These are phyloP conservation scores for button mushroom (Agaricus bisporus) DNA, from an alignment of 768 basidiomycete genomes.

Conservation along the genomic window DNA sequence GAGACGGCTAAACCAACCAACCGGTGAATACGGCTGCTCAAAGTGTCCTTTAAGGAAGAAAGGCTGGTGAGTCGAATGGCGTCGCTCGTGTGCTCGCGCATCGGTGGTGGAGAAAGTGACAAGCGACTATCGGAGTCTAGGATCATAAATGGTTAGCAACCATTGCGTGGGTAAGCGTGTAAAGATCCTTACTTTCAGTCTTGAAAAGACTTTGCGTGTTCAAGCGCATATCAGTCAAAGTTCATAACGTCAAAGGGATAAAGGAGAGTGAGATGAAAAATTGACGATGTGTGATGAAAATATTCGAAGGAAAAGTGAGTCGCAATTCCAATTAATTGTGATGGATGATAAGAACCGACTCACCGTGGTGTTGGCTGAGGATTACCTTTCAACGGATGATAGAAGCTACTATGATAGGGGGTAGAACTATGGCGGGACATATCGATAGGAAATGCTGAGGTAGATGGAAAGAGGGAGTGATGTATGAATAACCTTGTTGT, in stretches of 20 bases:
- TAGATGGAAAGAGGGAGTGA: background rate
- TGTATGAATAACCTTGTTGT: background rate
- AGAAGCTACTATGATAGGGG: background rate
- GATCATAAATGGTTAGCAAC: constrained; percentile 8
- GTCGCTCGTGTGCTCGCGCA: constrained; percentile 1
- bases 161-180: constrained; percentile 3
- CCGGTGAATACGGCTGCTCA: background rate
- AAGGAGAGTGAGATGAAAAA: background rate
- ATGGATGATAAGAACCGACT: constrained; percentile 1
- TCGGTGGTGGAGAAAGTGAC: constrained; percentile 6
- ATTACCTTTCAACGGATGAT: background rate
- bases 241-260: background rate
- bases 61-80: background rate
- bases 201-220: background rate
- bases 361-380: constrained; percentile 6
- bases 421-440: background rate
- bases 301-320: background rate
- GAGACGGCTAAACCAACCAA: background rate
- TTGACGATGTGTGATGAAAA: background rate
- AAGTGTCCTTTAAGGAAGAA: background rate
- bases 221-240: background rate
- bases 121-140: constrained; percentile 1
- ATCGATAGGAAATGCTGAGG: background rate
- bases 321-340: background rate
- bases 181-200: constrained; percentile 2